phyloP scores from a whole-genome alignment of 2,329 filamentous ascomycete species.

The Aspergillus phoenicis region DNA sequence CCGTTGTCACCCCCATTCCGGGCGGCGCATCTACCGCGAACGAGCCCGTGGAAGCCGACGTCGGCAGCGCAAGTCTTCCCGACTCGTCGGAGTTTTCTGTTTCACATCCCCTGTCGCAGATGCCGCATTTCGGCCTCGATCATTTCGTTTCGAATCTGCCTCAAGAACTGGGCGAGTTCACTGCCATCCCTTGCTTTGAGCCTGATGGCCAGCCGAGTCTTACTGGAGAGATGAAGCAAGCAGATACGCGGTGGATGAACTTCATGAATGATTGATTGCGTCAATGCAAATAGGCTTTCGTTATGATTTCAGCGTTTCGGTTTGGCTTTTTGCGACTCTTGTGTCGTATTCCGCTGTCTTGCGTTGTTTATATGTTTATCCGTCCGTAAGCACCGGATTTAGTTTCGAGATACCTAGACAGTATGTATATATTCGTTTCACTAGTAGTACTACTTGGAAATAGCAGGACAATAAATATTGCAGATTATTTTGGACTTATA shows the following conservation, averaged over 20 bases:
- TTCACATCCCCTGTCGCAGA: slow-evolving; percentile 33
- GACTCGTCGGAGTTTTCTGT: slow-evolving; percentile 32
- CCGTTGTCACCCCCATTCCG: slow-evolving; percentile 28
- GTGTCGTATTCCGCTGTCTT: background rate
- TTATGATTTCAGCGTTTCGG: slow-evolving; percentile 7
- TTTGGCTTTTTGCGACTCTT: background rate
- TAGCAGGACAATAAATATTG: background rate
- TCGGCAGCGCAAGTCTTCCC: slow-evolving; percentile 25
- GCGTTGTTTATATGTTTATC: slow-evolving; percentile 1
- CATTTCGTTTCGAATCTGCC: slow-evolving; percentile 46
- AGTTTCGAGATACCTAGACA: slow-evolving; percentile 20
- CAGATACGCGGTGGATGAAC: slow-evolving; percentile 38
- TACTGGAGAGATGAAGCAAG: slow-evolving; percentile 28
- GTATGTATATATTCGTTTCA: slow-evolving; percentile 8
- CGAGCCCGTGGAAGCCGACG: slow-evolving; percentile 27
- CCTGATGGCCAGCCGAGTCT: slow-evolving; percentile 31
- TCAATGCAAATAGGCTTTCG: background rate
- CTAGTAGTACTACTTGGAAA: background rate
- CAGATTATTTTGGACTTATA: background rate
- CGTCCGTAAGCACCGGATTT: background rate
- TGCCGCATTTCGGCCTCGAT: slow-evolving; percentile 41
- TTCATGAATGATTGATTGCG: slow-evolving; percentile 35
- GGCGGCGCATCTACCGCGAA: slow-evolving; percentile 18
- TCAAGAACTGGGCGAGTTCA: slow-evolving; percentile 44
- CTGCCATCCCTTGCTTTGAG: slow-evolving; percentile 45